A percentile compares a stretch with the other conserved stretches of the same genome.
These are phyloP conservation scores for Acanthamoeba divionensis DNA, from an alignment of 208 protist species.

Conservation along the genomic window DNA sequence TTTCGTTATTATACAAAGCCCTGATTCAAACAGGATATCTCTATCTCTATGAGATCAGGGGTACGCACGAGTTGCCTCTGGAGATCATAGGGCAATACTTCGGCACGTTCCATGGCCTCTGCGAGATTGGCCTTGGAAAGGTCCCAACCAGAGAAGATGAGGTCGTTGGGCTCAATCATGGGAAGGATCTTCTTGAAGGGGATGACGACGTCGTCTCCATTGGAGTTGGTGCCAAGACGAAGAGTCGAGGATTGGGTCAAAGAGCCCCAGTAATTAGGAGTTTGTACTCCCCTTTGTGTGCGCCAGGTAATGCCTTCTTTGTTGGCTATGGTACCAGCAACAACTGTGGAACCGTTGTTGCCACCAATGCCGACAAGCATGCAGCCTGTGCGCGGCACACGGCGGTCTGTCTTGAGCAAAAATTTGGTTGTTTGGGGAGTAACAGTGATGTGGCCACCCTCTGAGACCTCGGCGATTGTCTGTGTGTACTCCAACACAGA, in stretches of 20 bases:
- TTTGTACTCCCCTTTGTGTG: slow-evolving; percentile 87
- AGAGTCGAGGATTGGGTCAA: slow-evolving; percentile 95
- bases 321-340: slow-evolving; percentile 95
- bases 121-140: slow-evolving; percentile 91
- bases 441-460: slow-evolving; percentile 56
- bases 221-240: slow-evolving; percentile 86
- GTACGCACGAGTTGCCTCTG: slow-evolving; percentile 89
- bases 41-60: too few species aligned
- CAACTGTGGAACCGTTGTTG: slow-evolving; percentile 98
- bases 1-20: too few species aligned
- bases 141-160: slow-evolving; percentile 98
- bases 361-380: slow-evolving; percentile 96
- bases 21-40: too few species aligned
- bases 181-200: slow-evolving; percentile 92
- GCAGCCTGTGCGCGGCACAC: slow-evolving; percentile 85
- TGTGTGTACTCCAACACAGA: slow-evolving; percentile 3
- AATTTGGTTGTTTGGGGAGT: slow-evolving; percentile 78
- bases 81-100: slow-evolving; percentile 92
- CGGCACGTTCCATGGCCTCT: slow-evolving; percentile 93
- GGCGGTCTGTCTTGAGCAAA: slow-evolving; percentile 88
- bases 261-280: slow-evolving; percentile 96
- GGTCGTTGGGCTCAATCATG: slow-evolving; percentile 95
- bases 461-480: slow-evolving; percentile 7
- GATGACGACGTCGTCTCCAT: slow-evolving; percentile 89
- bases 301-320: slow-evolving; percentile 88